Base-by-base conservation (phyloP, 2,329 filamentous ascomycete species). In the Colletotrichum incanum region DNA sequence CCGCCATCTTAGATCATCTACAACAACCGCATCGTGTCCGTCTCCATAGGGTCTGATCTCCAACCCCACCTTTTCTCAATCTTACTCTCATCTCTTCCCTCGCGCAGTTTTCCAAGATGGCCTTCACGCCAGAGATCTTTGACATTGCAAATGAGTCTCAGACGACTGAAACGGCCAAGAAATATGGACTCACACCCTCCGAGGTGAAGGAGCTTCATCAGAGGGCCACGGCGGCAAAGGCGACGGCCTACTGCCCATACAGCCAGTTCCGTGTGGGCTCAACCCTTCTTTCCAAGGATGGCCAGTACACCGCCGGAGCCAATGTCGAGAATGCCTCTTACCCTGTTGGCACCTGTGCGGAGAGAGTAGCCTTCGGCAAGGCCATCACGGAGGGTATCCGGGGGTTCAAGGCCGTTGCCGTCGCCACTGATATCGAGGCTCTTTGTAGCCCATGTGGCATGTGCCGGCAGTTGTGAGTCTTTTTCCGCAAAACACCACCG, bases 271-370 rank as follows among this genome's bases (percentile, higher is more conserved):
- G 92, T 74, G 96, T 99, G 74, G 96, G 96, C 74, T 92, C 93
- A 61, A 92, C 93, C 43, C 83, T 98, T 73, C 90, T 98, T 74
- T 80, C 80, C 47, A 79, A 82, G 14, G 82, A 86, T 39, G 89
- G 87, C 3, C 81, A 83, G 69, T 90, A 87, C 76, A 87, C 95
- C 69, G 85, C 88, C 56, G 96, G 96, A 66, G 95, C 94, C 74
- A 98, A 98, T 80, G 91, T 98, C 73, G 96, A 99, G 84, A 98
- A 98, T 80, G 95, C 94, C 1, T 87, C 93, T 37, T 98, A 97
- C 80, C 96, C 96, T 0, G 95, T 98, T 7, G 94, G 94, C n/a
- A 97, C 94, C 3, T 98, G 96, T 82, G 96, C 96, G 18, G 96
- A 99, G 87, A 88, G 96, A 71, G 94, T 96, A n/a, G 95, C 94